Conservation (phyloP, 2,329 filamentous ascomycete species). For the Penicillium sp. region DNA sequence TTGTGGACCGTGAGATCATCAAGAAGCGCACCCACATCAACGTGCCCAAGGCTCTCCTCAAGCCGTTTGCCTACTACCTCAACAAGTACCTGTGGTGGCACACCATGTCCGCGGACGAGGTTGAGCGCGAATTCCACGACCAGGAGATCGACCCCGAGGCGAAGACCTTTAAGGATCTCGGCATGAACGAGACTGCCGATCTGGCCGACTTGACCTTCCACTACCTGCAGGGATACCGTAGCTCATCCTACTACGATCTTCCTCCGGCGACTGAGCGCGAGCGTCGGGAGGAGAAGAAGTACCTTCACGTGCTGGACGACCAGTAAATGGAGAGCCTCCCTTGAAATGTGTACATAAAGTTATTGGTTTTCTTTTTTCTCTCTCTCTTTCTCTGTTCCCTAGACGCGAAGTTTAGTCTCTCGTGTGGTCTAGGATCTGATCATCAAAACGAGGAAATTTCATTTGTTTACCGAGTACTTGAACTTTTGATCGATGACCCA, state of each 20-base stretch:
- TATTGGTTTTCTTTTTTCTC: no score
- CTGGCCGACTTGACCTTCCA: constrained; percentile 83
- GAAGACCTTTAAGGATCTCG: constrained; percentile 93
- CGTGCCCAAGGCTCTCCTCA: constrained; percentile 71
- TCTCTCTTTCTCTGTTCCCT: constrained; percentile 18
- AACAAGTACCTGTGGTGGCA: constrained; percentile 90
- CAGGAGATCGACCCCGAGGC: constrained; percentile 83
- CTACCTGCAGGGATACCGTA: constrained; percentile 91
- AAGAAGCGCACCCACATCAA: constrained; percentile 89
- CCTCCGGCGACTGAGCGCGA: constrained; percentile 93
- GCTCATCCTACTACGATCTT: constrained; percentile 81
- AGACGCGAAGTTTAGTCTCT: constrained; percentile 32
- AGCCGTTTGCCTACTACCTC: constrained; percentile 65
- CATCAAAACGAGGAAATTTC: constrained; percentile 1
- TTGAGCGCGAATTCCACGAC: constrained; percentile 89
- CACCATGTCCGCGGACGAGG: constrained; percentile 71
- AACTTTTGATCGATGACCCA: not conserved
- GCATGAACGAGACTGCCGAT: constrained; percentile 74
- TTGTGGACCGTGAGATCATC: constrained; percentile 89
- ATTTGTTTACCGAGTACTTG: not conserved
- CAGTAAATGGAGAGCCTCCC: constrained; percentile 50
- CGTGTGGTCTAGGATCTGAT: constrained; percentile 20
- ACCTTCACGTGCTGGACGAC: constrained; percentile 86
- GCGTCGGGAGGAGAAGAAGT: constrained; percentile 92
- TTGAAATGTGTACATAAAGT: constrained; percentile 36